phyloP scores from a whole-genome alignment of 1,139 yeast species.

The Nematodospora anomalae region DNA sequence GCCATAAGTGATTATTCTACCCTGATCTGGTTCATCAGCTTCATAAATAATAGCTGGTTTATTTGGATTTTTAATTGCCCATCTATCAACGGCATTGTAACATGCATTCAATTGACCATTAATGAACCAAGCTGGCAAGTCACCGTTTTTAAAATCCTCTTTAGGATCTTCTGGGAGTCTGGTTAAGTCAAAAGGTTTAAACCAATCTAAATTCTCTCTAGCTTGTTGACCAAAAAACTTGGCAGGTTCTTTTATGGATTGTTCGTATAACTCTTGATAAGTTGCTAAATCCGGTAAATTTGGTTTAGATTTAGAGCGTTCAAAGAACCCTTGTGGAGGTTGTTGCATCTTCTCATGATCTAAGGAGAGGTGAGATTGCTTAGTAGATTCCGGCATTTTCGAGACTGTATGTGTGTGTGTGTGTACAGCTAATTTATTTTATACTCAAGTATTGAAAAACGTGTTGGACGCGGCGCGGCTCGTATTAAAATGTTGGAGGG shows the following conservation, averaged over 20 bases:
- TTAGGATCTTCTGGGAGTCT: conserved; percentile 52
- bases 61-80: conserved; percentile 69
- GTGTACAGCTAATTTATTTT: too few species aligned
- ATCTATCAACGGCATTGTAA: conserved; percentile 78
- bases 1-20: conserved; percentile 64
- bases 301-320: conserved; percentile 51
- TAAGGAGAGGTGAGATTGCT: conserved; percentile 31
- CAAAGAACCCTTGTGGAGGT: conserved; percentile 60
- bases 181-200: conserved; percentile 57
- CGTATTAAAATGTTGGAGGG: too few species aligned
- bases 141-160: conserved; percentile 61
- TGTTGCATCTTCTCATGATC: conserved; percentile 44
- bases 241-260: conserved; percentile 67
- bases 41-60: conserved; percentile 79
- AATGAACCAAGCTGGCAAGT: conserved; percentile 74
- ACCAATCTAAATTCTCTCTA: conserved; percentile 58
- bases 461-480: too few species aligned
- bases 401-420: conserved; percentile 1
- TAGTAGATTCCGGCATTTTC: conserved; percentile 23
- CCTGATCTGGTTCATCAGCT: conserved; percentile 72
- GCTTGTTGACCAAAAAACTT: conserved; percentile 68
- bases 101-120: conserved; percentile 77
- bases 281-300: conserved; percentile 53
- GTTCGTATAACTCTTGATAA: conserved; percentile 58
- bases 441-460: too few species aligned